phyloP scores from a whole-genome alignment of 805 yeast genomes.

The Lipomyces anomalus region DNA sequence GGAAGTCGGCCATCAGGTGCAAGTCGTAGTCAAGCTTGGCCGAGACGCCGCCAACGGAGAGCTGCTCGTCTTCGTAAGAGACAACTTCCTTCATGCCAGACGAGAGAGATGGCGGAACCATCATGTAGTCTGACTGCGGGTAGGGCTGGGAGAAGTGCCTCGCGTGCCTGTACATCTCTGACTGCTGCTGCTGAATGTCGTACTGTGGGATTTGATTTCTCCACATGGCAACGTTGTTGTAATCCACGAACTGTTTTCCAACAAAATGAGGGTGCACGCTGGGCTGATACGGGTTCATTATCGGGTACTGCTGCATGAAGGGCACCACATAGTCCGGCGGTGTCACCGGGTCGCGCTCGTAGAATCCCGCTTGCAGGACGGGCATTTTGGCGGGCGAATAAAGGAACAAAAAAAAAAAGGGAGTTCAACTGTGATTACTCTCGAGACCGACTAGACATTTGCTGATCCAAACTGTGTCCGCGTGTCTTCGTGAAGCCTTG shows the following conservation, averaged over 20 bases:
- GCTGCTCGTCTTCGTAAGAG: not conserved
- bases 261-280: not conserved
- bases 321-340: not conserved
- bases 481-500: no score
- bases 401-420: no score
- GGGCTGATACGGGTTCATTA: not conserved
- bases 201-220: not conserved
- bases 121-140: not conserved
- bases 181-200: not conserved
- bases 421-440: no score
- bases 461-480: no score
- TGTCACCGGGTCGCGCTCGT: not conserved
- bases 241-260: not conserved
- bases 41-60: slow-evolving; percentile 61
- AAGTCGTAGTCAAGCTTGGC: slow-evolving; percentile 75
- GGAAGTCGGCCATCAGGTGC: slow-evolving; percentile 69
- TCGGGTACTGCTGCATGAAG: not conserved
- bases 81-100: not conserved
- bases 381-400: no score
- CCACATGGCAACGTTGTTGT: not conserved
- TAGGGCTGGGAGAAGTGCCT: no score
- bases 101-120: not conserved
- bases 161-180: not conserved
- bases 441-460: no score
- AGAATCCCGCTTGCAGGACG: not conserved